Percentiles rank a stretch among this genome's conserved stretches.
These are phyloP conservation scores for Didymella arachidicola DNA, from an alignment of 2,329 filamentous ascomycete species.

Conservation along the genomic window DNA sequence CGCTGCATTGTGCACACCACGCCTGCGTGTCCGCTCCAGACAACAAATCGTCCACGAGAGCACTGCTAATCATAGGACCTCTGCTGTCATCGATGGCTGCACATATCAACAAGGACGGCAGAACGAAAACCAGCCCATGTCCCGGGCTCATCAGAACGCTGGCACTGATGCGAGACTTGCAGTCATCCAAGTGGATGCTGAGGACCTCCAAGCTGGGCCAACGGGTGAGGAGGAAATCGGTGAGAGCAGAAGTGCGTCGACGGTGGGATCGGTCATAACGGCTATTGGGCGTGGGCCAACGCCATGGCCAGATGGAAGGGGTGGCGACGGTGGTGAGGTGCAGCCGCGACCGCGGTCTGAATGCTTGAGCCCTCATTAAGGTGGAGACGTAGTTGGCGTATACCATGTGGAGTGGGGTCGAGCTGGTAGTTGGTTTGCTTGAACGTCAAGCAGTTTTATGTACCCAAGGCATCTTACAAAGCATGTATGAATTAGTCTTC, in stretches of 20 bases:
- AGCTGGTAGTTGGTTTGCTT: background rate
- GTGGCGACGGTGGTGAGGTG: background rate
- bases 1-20: background rate
- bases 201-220: background rate
- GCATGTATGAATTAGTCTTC: background rate
- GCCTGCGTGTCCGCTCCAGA: background rate
- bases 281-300: background rate
- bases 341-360: background rate
- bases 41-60: background rate
- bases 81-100: background rate
- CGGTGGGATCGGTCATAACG: background rate
- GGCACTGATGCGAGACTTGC: background rate
- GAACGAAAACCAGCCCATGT: background rate
- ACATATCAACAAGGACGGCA: background rate
- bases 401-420: background rate
- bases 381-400: background rate
- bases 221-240: background rate
- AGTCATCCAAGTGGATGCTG: background rate
- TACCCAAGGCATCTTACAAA: background rate
- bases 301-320: background rate
- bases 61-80: background rate
- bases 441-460: background rate
- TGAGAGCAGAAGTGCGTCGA: background rate
- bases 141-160: background rate
- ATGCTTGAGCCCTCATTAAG: background rate